Base-by-base conservation (phyloP, 805 yeast genomes). In the Zygosaccharomyces lentus region DNA sequence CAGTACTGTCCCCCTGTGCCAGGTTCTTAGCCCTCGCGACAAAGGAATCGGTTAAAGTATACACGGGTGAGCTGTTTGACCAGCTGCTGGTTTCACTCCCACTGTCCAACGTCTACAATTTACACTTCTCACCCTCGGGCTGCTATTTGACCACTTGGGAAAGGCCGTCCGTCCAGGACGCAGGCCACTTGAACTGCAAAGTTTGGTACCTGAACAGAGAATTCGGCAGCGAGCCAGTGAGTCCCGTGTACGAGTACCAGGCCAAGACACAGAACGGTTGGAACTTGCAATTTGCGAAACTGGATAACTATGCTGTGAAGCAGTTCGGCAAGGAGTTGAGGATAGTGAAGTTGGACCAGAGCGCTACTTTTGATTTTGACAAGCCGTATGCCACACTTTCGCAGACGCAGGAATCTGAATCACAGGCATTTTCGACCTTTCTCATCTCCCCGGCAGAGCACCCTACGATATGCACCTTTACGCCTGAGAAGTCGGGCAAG, bases 61-160 rank as follows among this genome's bases (percentile, higher is more conserved):
- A 52, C 38, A 48, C 59, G 12, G 67, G 68, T 27, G 57, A 56
- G 15, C 50, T 50, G 10, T 61, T 62, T 6, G 57, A 64, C 10
- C 48, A 34, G 5, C 38, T 55, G 26, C 37, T 57, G 31, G 43
- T 57, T 34, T 49, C 49, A n/a, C 35, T 56, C 30, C 51, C 76
- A 30, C 68, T 81, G 40, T 61, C 71, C 26, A 95, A 88, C 52
- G 86, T 82, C 13, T 81, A 82, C 58, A 97, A 93, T 62, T 63
- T 93, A 57, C 79, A 80, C 50, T 89, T 93, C 65, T 87, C 96
- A n/a, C 96, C 97, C 8, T 73, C 78, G 39, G 98, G 96, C 12
- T 78, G 80, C 37, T 90, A 74, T 61, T 67, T 93, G 52, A 78
- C 87, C 52, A 80, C 95, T 31, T 93, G 97, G 96, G 88, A 88